A percentile compares a stretch with the other conserved stretches of the same genome.
These are phyloP conservation scores for Hyparrhenia diplandra DNA, from an alignment of 176 grass and related monocot genomes.

Conservation along the genomic window DNA sequence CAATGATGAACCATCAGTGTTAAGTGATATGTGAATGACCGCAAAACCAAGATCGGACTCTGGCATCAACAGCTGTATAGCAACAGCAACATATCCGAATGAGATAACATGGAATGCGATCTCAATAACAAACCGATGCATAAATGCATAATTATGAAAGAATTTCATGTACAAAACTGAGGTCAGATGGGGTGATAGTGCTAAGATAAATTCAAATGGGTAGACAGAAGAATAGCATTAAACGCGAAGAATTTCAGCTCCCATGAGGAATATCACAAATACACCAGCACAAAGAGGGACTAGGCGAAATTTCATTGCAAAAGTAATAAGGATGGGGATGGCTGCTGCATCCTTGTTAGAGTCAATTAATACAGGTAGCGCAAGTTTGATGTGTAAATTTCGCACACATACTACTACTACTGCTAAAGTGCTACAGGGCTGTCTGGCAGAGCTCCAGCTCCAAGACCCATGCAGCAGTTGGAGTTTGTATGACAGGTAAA, in stretches of 20 bases:
- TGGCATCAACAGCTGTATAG: slow-evolving; percentile 53
- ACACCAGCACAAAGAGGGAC: background rate
- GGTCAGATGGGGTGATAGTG: background rate
- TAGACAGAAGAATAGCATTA: slow-evolving; percentile 1
- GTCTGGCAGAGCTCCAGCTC: background rate
- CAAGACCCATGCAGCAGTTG: background rate
- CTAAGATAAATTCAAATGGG: background rate
- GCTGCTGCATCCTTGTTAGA: background rate
- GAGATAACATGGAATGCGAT: slow-evolving; percentile 7
- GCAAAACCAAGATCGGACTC: slow-evolving; percentile 52
- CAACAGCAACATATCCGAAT: background rate
- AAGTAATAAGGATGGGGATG: background rate
- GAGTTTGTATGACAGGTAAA: background rate
- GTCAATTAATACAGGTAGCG: background rate
- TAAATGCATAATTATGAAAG: background rate
- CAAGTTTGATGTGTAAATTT: background rate
- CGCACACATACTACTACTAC: background rate
- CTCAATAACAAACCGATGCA: background rate
- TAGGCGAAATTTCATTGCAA: background rate
- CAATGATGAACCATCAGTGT: slow-evolving; percentile 67
- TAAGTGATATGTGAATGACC: slow-evolving; percentile 62
- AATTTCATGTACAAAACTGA: background rate
- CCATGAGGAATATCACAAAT: background rate
- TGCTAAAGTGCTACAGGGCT: background rate
- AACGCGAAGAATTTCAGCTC: background rate